Conservation (phyloP, 2,329 filamentous ascomycete species). For the Colletotrichum brevisporum region DNA sequence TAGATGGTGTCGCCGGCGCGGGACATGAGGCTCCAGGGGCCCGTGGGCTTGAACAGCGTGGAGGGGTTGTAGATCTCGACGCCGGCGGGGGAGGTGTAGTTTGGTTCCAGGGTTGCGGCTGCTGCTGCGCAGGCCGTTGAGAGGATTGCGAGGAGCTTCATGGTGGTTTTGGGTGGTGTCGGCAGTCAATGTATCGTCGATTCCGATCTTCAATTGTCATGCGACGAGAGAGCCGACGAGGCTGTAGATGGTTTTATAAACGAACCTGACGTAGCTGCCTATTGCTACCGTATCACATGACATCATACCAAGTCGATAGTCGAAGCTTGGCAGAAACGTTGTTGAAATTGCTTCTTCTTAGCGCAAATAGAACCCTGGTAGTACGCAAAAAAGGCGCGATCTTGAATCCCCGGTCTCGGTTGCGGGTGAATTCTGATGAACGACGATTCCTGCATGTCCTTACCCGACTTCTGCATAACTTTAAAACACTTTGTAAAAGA, state of each 20-base stretch:
- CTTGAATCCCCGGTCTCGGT: too few species aligned
- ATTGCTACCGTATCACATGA: not conserved
- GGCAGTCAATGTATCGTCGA: not conserved
- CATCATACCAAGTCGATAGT: not conserved
- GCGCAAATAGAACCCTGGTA: not conserved
- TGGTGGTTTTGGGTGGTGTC: not conserved
- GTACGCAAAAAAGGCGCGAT: too few species aligned
- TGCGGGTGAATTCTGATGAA: too few species aligned
- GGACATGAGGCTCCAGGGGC: conserved; percentile 49
- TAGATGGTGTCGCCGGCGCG: conserved; percentile 48
- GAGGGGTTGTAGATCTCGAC: conserved; percentile 48
- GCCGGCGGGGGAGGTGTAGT: conserved; percentile 47
- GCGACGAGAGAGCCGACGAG: not conserved
- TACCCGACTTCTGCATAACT: too few species aligned
- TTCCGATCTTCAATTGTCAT: not conserved
- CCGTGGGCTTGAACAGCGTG: conserved; percentile 46
- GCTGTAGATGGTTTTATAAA: not conserved
- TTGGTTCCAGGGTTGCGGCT: conserved; percentile 39
- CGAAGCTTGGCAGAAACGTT: not conserved
- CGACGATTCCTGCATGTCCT: too few species aligned
- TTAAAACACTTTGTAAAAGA: too few species aligned
- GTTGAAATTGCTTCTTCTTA: not conserved
- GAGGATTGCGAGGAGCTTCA: not conserved
- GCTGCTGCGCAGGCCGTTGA: not conserved
- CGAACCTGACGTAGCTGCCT: not conserved